These are phyloP conservation scores for Rusavskia elegans DNA, from an alignment of 495 filamentous ascomycete genomes.

Conservation along the genomic window DNA sequence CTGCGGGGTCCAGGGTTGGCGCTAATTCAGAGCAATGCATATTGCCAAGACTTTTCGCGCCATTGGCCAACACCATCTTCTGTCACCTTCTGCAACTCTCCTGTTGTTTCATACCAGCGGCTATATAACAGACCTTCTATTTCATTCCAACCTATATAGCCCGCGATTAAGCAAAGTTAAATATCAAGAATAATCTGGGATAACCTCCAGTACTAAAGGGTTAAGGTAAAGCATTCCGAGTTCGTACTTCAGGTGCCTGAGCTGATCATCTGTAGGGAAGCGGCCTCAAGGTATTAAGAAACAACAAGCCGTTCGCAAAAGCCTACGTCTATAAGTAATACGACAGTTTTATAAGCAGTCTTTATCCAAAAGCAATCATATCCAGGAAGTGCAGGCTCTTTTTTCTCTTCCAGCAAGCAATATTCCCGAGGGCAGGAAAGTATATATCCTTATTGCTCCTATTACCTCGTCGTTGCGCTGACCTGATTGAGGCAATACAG, in stretches of 20 bases:
- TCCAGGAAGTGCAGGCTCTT: neutral
- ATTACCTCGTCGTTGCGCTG: neutral
- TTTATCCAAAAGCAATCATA: constrained; percentile 3
- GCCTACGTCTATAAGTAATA: constrained; percentile 7
- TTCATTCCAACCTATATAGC: too few relatives aligned
- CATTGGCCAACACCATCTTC: too few relatives aligned
- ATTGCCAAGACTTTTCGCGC: too few relatives aligned
- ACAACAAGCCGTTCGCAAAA: constrained; percentile 7
- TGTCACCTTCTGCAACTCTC: too few relatives aligned
- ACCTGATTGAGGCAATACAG: neutral
- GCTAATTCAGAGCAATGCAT: too few relatives aligned
- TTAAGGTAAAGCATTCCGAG: neutral
- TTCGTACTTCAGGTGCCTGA: neutral
- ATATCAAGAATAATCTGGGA: neutral
- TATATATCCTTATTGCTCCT: constrained; percentile 1
- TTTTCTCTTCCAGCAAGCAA: constrained; percentile 7
- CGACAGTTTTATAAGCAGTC: neutral
- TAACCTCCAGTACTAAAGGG: constrained; percentile 1
- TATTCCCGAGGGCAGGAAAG: constrained; percentile 1
- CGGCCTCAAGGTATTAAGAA: constrained; percentile 7
- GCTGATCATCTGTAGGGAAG: constrained; percentile 4
- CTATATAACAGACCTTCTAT: too few relatives aligned
- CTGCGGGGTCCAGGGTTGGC: too few relatives aligned
- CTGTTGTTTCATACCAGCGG: too few relatives aligned
- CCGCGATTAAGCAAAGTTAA: too few relatives aligned